Conservation (phyloP, 2,329 filamentous ascomycete species). For the Botrytis elliptica region DNA sequence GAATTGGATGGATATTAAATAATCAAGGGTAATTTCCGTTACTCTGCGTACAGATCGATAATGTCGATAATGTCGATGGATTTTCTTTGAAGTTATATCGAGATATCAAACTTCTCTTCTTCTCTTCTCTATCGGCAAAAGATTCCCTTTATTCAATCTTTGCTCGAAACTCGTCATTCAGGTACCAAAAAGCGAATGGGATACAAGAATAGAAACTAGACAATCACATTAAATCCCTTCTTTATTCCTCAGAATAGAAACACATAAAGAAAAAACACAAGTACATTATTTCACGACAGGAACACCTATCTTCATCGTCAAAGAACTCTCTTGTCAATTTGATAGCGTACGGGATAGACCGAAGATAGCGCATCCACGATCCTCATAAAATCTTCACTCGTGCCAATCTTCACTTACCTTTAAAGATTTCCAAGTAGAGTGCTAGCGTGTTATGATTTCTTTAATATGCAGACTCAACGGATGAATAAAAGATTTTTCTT, state of each 20-base stretch:
- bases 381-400: neutral
- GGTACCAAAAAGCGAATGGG: neutral
- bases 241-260: constrained; percentile 7
- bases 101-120: neutral
- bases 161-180: neutral
- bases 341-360: neutral
- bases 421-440: neutral
- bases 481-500: neutral
- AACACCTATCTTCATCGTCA: neutral
- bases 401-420: neutral
- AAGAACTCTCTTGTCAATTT: neutral
- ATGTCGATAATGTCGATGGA: neutral
- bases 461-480: neutral
- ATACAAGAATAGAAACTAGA: constrained; percentile 4
- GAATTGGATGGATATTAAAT: neutral
- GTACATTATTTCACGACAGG: neutral
- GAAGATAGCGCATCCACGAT: neutral
- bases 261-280: neutral
- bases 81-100: constrained; percentile 3
- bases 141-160: neutral
- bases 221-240: neutral
- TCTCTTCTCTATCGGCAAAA: neutral
- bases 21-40: neutral
- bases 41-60: neutral
- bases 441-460: neutral